Base-by-base conservation (phyloP, 2,329 filamentous ascomycete species). In the Stachybotrys elegans region DNA sequence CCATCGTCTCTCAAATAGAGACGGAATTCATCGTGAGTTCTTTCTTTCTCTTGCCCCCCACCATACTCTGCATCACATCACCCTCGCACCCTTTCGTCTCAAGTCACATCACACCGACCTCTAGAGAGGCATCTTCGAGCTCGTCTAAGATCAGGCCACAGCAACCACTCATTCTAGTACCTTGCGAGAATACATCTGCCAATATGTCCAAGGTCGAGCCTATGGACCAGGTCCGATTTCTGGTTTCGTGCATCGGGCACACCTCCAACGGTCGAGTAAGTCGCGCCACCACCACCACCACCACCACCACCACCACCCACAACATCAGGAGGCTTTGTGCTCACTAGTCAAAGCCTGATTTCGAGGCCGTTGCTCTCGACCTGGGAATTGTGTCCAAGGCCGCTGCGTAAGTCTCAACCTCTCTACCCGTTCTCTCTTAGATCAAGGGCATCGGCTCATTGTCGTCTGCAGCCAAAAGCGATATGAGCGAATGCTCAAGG, bases 401-500 rank as follows among this genome's bases (percentile, higher is more conserved):
- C 13, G 84, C 84, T 19, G 84, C 83, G 84, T 88, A 74, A 73
- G 83, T 76, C 16, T 9, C 4, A n/a, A 12, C 20, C 19, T 2
- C 37, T 5, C 25, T 25, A 23, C 27, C 14, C 35, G 12, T n/a
- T 4, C 21, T 34, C 2, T 31, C n/a, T 8, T 34, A 14, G 14
- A 9, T 8, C 8, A 8, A 16, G 8, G 31, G 14, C 19, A 34
- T 16, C 31, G 19, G 20, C 4, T 20, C 23, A 17, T 40, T 20
- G 29, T 14, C 23, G 23, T 6, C 16, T 45, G 48, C 55, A 86
- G 83, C 2, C 76, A 81, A 49, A 86, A 86, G 63, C 70, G 83
- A 52, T 86, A 83, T 55, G 79, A 84, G 61, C 76, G 83, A 23
- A 72, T 87, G 57, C 69, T 84, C 64, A 82, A 83, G 58, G 65